Evolutionary conservation across 176 grass and related monocot species (phyloP).

Genomic region (Elymus sibiricus): DNA sequence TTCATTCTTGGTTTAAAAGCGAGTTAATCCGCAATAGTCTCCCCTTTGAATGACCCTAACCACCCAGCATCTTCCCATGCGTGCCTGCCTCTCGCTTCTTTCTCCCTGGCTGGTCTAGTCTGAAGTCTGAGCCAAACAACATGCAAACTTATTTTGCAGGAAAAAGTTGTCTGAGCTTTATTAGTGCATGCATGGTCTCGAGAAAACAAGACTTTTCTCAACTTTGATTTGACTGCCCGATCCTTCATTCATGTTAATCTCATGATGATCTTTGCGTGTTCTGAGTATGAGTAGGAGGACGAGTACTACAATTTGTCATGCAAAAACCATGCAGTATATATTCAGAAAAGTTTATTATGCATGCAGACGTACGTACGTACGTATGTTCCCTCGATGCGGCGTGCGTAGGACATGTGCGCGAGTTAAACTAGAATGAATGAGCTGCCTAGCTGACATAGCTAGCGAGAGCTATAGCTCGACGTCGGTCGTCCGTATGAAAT

Average conservation of each 20-base stretch:
- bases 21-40: conserved; percentile 89
- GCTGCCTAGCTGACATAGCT: neutral
- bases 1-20: conserved; percentile 83
- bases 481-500: neutral
- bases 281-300: neutral
- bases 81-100: neutral
- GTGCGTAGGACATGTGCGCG: neutral
- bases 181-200: neutral
- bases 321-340: neutral
- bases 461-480: neutral
- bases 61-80: conserved; percentile 26
- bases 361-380: neutral
- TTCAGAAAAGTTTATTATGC: neutral
- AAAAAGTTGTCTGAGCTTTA: neutral
- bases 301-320: neutral
- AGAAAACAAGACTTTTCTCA: neutral
- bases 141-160: conserved; percentile 5
- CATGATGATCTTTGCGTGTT: neutral
- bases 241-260: neutral
- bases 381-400: neutral
- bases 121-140: neutral
- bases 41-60: conserved; percentile 81
- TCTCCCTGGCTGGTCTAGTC: neutral
- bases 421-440: neutral
- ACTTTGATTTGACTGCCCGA: neutral